Evolutionary conservation across 2,329 filamentous ascomycete genomes (phyloP).

Genomic region (Raffaelea deltoideospora): DNA sequence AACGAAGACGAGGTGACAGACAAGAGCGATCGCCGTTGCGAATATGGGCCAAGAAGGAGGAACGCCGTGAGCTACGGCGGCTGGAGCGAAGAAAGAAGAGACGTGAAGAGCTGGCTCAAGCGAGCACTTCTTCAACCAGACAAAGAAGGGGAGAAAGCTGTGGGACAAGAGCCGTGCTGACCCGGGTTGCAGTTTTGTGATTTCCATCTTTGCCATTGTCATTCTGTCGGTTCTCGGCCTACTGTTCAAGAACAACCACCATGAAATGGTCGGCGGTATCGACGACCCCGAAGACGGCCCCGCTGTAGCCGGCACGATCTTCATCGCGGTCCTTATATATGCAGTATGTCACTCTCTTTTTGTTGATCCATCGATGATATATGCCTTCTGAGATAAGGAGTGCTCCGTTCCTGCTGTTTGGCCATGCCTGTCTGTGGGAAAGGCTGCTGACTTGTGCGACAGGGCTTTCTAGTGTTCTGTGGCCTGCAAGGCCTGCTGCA

Average conservation of each 20-base stretch:
- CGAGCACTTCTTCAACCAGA: too few relatives aligned
- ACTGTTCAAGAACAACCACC: conserved; percentile 67
- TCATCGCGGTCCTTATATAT: conserved; percentile 79
- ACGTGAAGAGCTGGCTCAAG: too few relatives aligned
- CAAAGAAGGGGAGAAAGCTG: too few relatives aligned
- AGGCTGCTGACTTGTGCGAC: conserved; percentile 2
- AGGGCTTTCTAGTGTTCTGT: conserved; percentile 88
- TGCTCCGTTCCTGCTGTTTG: neutral
- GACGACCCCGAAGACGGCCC: conserved; percentile 58
- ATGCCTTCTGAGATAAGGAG: neutral
- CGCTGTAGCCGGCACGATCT: conserved; percentile 72
- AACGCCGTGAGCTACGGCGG: too few relatives aligned
- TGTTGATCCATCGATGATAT: neutral
- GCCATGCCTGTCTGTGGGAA: conserved; percentile 1
- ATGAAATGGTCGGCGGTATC: conserved; percentile 65
- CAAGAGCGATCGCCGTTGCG: too few relatives aligned
- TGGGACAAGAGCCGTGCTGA: too few relatives aligned
- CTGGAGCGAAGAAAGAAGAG: neutral
- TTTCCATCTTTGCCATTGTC: conserved; percentile 50
- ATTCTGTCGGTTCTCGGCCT: conserved; percentile 49
- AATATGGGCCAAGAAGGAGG: neutral
- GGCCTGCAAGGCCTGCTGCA: conserved; percentile 79
- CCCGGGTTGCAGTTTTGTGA: conserved; percentile 48
- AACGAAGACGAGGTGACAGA: neutral
- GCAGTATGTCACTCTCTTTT: conserved; percentile 42